Evolutionary conservation across 2,329 filamentous ascomycete species (phyloP).

Genomic region (Ophiostoma triangulosporum): DNA sequence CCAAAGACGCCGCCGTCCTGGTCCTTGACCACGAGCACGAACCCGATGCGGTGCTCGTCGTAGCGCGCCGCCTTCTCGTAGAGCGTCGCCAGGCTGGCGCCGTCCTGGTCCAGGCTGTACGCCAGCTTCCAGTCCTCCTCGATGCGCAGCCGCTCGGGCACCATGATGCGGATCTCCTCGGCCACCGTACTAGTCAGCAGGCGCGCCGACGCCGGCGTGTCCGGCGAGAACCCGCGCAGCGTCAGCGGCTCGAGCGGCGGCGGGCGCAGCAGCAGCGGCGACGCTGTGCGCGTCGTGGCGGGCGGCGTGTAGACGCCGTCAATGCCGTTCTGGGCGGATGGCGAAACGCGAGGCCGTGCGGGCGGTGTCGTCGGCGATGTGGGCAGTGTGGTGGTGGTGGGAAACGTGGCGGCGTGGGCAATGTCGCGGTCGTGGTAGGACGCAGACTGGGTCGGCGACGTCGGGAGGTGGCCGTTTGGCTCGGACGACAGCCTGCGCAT

Average conservation of each 20-base stretch:
- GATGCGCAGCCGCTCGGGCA: constrained; percentile 77
- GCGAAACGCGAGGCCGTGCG: too few relatives aligned
- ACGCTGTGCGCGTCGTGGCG: constrained; percentile 42
- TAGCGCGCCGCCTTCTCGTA: constrained; percentile 66
- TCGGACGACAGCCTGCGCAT: constrained; percentile 53
- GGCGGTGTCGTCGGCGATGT: neutral
- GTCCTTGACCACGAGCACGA: constrained; percentile 79
- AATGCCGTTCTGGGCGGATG: constrained; percentile 10
- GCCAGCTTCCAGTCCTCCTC: constrained; percentile 74
- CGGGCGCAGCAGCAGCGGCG: constrained; percentile 77
- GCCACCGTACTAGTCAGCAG: constrained; percentile 63
- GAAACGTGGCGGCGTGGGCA: constrained; percentile 3
- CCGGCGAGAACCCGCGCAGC: constrained; percentile 50
- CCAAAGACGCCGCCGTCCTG: constrained; percentile 70
- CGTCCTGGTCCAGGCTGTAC: constrained; percentile 87
- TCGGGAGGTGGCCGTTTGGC: constrained; percentile 19
- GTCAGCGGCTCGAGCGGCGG: constrained; percentile 74
- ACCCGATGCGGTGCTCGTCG: constrained; percentile 61
- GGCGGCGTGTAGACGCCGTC: constrained; percentile 26
- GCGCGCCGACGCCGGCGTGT: constrained; percentile 45
- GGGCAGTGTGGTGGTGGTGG: neutral
- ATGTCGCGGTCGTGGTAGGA: constrained; percentile 1
- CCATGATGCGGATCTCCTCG: constrained; percentile 81
- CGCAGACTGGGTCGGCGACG: constrained; percentile 8
- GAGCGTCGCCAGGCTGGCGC: constrained; percentile 72